phyloP scores from a whole-genome alignment of 2,329 filamentous ascomycete species.

The Lasiodiplodia citricola region DNA sequence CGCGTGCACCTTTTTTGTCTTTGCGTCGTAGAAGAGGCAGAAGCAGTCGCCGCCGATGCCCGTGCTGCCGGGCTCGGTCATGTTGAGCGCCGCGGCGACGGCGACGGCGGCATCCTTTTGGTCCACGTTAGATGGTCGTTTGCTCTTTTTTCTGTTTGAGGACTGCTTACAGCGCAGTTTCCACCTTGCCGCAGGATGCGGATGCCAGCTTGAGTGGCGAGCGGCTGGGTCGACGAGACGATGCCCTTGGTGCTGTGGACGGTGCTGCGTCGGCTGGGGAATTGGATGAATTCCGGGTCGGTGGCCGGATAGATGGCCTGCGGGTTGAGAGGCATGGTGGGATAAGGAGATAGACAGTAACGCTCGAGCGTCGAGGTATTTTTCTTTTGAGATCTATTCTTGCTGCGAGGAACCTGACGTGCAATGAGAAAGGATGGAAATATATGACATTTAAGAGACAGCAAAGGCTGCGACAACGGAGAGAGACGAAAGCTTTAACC shows the following conservation, averaged over 20 bases:
- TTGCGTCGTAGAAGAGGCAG: conserved; percentile 87
- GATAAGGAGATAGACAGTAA: not conserved
- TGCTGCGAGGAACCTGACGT: not conserved
- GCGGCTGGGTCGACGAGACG: conserved; percentile 85
- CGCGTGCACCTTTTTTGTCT: conserved; percentile 79
- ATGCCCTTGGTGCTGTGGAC: conserved; percentile 94
- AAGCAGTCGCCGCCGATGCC: conserved; percentile 98
- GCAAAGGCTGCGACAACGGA: not conserved
- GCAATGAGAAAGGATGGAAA: not conserved
- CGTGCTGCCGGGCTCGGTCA: conserved; percentile 91
- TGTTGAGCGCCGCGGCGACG: conserved; percentile 87
- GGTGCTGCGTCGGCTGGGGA: conserved; percentile 83
- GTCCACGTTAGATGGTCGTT: not conserved
- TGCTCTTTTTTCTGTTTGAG: not conserved
- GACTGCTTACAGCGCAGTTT: conserved; percentile 76
- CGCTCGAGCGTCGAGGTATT: not conserved
- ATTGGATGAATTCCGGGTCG: conserved; percentile 64
- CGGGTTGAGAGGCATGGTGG: conserved; percentile 54
- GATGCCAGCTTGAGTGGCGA: conserved; percentile 87
- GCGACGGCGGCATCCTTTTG: conserved; percentile 91
- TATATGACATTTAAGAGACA: not conserved
- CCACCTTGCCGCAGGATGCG: conserved; percentile 84
- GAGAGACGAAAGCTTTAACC: not conserved
- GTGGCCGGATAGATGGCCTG: conserved; percentile 54
- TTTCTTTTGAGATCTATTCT: too few relatives aligned